phyloP scores from a whole-genome alignment of 1,284 basidiomycete species.

The Malassezia pachydermatis region DNA sequence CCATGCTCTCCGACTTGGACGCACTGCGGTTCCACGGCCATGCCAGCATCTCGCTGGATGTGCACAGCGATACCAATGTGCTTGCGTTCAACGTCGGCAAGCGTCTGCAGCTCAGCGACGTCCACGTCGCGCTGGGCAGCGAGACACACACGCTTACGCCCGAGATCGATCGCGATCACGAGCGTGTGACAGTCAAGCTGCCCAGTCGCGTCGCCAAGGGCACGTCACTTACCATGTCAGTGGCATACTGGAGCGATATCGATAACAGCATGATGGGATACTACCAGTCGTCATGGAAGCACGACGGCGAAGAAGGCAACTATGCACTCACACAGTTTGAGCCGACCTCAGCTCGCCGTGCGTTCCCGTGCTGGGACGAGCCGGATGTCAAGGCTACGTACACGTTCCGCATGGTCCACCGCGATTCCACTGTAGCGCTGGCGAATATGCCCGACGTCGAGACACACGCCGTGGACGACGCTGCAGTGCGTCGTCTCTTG shows the following conservation, averaged over 20 bases:
- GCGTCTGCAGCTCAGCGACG: slow-evolving; percentile 59
- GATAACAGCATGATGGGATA: slow-evolving; percentile 26
- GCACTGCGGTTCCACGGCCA: slow-evolving; percentile 64
- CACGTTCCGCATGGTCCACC: slow-evolving; percentile 68
- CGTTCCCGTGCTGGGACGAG: slow-evolving; percentile 67
- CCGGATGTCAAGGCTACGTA: slow-evolving; percentile 84
- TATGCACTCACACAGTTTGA: slow-evolving; percentile 51
- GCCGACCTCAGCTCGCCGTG: slow-evolving; percentile 68
- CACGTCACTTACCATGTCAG: slow-evolving; percentile 15
- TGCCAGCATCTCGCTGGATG: slow-evolving; percentile 65
- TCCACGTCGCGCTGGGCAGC: slow-evolving; percentile 58
- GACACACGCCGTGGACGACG: slow-evolving; percentile 6
- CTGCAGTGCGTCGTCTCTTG: slow-evolving; percentile 17
- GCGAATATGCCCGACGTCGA: slow-evolving; percentile 62
- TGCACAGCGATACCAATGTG: slow-evolving; percentile 57
- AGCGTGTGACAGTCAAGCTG: slow-evolving; percentile 21
- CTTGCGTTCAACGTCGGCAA: slow-evolving; percentile 50
- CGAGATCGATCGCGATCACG: slow-evolving; percentile 42
- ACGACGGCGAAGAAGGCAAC: slow-evolving; percentile 47
- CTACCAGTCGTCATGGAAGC: slow-evolving; percentile 34
- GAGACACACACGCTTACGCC: slow-evolving; percentile 53
- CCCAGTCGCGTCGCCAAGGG: slow-evolving; percentile 16
- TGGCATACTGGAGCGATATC: slow-evolving; percentile 22
- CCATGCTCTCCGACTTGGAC: slow-evolving; percentile 66
- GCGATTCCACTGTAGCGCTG: slow-evolving; percentile 56